Base-by-base conservation (phyloP, 2,329 filamentous ascomycete species). In the Claviceps pazoutovae region DNA sequence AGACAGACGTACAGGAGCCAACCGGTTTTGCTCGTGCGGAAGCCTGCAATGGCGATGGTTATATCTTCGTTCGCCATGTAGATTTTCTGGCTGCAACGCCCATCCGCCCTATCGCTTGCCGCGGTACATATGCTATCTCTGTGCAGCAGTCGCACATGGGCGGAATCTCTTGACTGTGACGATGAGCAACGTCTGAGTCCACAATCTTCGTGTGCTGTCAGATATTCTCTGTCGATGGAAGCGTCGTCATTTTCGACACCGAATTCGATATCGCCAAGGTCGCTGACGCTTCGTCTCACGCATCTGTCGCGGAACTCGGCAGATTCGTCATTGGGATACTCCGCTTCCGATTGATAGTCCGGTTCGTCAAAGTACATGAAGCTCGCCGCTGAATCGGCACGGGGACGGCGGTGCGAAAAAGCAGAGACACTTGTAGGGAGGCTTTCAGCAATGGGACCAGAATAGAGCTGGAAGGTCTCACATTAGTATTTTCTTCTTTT, bases 21-120 rank as follows among this genome's bases (percentile, higher is more conserved):
- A 1, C 93, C 88, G 14, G 80, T 55, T 4, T 69, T 66, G 56
- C 84, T 91, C 3, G 89, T 96, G 48, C 77, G 81, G 67, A 97
- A 98, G 0, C 93, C 93, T 23, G 91, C 88, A 62, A 97, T 82
- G 30, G 90, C 91, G 60, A 96, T 89, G 1, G 89, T 96, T 56
- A 98, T 73, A 65, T 98, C 93, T 66, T 98, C 93, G 43, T 88
- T 95, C 53, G 82, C 75, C 68, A 98, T 89, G 67, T 96, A 93
- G 23, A 96, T 78, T 69, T 96, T 97, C 66, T 98, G 93, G 60
- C 78, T 94, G 30, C 78, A 74, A 53, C 86, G 80, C 43, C 80
- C 79, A 11, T 77, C 79, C 42, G 71, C 72, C 48, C 76, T 79
- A 56, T 75, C 74, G 61, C 85, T 88, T 34, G 73, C 75, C 56